Conservation (phyloP, 2,329 filamentous ascomycete genomes). For the Monilinia fructicola region DNA sequence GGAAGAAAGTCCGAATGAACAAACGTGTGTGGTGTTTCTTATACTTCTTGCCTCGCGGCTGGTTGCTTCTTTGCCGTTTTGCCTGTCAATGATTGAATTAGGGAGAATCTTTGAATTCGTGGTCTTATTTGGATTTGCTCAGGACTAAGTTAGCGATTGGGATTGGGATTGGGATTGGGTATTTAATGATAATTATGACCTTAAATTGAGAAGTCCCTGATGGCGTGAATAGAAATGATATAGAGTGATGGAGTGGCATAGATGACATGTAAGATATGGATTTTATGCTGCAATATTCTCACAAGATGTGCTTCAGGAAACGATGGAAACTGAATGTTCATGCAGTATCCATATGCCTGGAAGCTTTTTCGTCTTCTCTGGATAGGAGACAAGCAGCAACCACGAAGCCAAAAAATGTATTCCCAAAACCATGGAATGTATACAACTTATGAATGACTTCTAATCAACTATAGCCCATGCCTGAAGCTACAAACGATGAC, state of each 20-base stretch:
- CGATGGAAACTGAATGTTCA: too few relatives aligned
- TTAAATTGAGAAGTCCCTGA: background rate
- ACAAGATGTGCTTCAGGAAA: background rate
- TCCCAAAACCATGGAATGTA: background rate
- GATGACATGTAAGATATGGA: background rate
- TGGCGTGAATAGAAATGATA: background rate
- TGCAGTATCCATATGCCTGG: background rate
- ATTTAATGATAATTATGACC: background rate
- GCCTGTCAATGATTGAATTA: background rate
- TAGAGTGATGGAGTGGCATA: background rate
- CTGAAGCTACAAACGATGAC: background rate
- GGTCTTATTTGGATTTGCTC: background rate
- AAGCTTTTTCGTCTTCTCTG: too few relatives aligned
- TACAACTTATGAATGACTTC: background rate
- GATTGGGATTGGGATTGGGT: background rate
- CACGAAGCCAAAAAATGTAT: background rate
- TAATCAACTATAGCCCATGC: background rate
- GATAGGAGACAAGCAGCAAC: background rate
- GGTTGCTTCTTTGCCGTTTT: constrained; percentile 21
- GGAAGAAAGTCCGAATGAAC: constrained; percentile 26
- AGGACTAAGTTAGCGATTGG: background rate
- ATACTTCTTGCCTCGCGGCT: constrained; percentile 39
- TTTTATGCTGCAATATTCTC: background rate
- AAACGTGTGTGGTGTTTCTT: constrained; percentile 13
- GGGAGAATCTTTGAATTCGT: constrained; percentile 10